Evolutionary conservation across 805 yeast genomes (phyloP), one percentile per base, ranked within the genome.

Genomic region (Candida sakaeoensis): DNA sequence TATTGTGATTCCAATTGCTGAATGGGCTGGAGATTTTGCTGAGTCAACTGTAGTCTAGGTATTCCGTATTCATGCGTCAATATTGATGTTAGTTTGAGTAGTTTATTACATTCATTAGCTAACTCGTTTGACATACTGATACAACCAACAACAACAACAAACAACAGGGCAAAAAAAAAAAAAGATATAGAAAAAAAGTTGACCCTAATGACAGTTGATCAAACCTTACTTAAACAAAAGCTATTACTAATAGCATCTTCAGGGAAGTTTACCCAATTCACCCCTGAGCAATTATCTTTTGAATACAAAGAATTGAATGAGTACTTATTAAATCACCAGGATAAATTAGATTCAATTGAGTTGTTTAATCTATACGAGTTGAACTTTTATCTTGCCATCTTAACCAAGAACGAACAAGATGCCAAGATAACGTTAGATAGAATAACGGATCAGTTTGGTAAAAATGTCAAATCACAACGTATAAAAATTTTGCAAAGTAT

Each of bases 371-470:
- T 90, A 22, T 66, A 80, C 47, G 95, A 87, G 56, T 72, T 87
- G 51, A 80, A 84, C 37, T 86, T 87, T 58, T 78, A 77, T 52
- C 66, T 89, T 13, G 64, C 81, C 4, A 58, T 90, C 26, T 54
- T 67, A 34, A 60, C 83, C n/a, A 68, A 76, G 37, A 73, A 79
- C 42, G 95, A 87, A 53, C 61, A 69, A 2, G 88, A 80, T 46
- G 96, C 96, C 8, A 77, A 82, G 49, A 60, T 75, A 8, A 64
- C 78, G 45, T 70, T 87, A 42, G 85, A 82, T 42, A 65, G 79
- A 33, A 55, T 90, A 12, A 57, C 74, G 25, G 96, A 90, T 53
- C 76, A 77, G 53, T 80, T 89, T 54, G 79, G 74, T 2, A 29
- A 7, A 2, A 48, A 50, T 27, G 57, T 58, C 14, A 60, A 66